Evolutionary conservation across 768 basidiomycete genomes (phyloP), one percentile per base, ranked within the genome.

Genomic region (Paxillus rubicundulus): DNA sequence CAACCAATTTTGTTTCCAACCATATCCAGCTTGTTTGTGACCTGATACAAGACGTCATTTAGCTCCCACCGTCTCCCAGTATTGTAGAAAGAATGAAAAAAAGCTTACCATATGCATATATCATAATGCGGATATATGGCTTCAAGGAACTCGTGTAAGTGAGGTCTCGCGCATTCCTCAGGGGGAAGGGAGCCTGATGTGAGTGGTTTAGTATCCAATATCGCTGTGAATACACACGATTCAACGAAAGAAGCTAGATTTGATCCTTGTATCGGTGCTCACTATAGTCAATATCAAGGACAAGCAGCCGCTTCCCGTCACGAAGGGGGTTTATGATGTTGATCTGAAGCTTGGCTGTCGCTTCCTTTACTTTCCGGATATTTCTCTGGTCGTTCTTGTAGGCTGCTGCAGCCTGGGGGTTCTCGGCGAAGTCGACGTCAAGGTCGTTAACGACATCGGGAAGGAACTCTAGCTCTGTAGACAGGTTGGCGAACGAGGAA

Each of bases 211-310:
- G 91, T 91, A 67, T 93, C 90, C 59, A 91, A 69, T 45, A 92
- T 90, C 32, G 89, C 89, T 90, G 59, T 33, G 39, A 36, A 13
- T 45, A 30, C 65, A 45, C 43, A 42, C 42, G 27, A n/a, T 34
- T 56, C 30, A 34, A 30, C 36, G 27, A 40, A 40, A 28, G 5
- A 44, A 20, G 30, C 16, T 33, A 47, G 2, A 27, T 13, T 9
- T 38, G 12, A 27, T 20, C 14, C 9, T 21, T 13, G 30, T 21
- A 5, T 59, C 8, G 16, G 14, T 42, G 45, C 80, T 61, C 50
- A 89, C 92, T 93, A 60, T 93, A 92, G 67, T 94, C 92, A 49
- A 94, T 83, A 65, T 94, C 92, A 9, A 96, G 77, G 1, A 96
- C 92, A 18, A 94, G 77, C 1, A 96, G 72, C 52, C 82, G 84